phyloP scores from a whole-genome alignment of 2,329 filamentous ascomycete genomes.

The Fusarium goolgardi region DNA sequence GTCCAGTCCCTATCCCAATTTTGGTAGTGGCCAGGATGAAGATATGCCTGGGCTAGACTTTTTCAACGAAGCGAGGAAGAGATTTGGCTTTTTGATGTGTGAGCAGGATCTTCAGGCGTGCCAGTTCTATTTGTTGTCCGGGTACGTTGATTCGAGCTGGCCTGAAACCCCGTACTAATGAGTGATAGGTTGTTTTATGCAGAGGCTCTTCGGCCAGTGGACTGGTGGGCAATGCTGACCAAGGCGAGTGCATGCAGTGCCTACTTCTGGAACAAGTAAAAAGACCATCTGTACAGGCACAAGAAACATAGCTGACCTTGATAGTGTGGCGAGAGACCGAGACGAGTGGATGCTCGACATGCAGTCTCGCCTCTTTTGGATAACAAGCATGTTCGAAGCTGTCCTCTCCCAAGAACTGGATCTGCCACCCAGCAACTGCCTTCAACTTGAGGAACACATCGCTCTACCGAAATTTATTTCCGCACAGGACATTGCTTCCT shows the following conservation, averaged over 20 bases:
- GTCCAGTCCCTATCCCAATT: neutral
- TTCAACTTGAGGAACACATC: constrained; percentile 29
- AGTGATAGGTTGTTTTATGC: constrained; percentile 23
- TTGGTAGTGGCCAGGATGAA: neutral
- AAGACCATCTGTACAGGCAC: rapidly evolving
- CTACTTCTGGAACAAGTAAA: constrained; percentile 37
- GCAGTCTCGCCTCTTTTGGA: constrained; percentile 39
- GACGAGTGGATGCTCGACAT: constrained; percentile 40
- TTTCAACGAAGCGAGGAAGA: constrained; percentile 35
- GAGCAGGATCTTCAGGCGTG: constrained; percentile 32
- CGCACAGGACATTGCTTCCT: constrained; percentile 31
- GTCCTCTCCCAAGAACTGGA: constrained; percentile 34
- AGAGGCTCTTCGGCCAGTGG: constrained; percentile 24
- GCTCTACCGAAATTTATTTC: constrained; percentile 35
- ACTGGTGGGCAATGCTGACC: constrained; percentile 38
- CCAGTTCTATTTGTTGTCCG: constrained; percentile 29
- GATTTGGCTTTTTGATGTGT: constrained; percentile 31
- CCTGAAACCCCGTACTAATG: neutral
- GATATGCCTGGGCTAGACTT: constrained; percentile 27
- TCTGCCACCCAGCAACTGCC: constrained; percentile 25
- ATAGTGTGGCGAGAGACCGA: constrained; percentile 12
- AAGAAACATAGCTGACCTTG: neutral
- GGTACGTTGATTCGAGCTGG: neutral
- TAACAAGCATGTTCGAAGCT: constrained; percentile 41
- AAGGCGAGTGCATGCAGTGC: constrained; percentile 37